phyloP scores from a whole-genome alignment of 2,329 filamentous ascomycete species.

The Fusarium sp. region DNA sequence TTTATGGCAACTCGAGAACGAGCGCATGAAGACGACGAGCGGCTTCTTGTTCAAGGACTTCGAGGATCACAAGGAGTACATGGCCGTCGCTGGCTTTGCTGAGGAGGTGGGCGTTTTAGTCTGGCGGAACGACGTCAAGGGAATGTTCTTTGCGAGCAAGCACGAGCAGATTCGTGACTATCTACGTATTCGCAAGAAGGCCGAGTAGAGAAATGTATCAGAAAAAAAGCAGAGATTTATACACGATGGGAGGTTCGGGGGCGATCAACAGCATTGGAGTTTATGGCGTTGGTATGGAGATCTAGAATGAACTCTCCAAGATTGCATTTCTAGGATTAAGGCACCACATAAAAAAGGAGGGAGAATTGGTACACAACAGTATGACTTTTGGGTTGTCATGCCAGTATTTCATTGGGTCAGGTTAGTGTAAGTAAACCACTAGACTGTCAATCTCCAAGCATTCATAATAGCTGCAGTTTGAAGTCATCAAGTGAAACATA shows the following conservation, averaged over 20 bases:
- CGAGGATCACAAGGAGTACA: conserved; percentile 76
- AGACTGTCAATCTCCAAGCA: neutral
- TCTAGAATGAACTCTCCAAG: conserved; percentile 11
- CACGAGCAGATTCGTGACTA: conserved; percentile 90
- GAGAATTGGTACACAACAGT: neutral
- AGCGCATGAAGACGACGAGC: conserved; percentile 85
- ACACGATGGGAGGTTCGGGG: neutral
- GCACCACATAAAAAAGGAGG: neutral
- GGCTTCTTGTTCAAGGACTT: conserved; percentile 96
- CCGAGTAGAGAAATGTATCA: conserved; percentile 47
- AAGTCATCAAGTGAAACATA: neutral
- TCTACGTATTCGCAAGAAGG: conserved; percentile 73
- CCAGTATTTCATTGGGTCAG: neutral
- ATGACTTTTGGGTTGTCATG: neutral
- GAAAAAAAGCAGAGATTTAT: neutral
- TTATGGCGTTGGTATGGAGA: conserved; percentile 28
- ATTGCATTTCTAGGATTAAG: conserved; percentile 1
- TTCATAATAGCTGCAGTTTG: neutral
- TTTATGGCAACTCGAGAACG: conserved; percentile 97
- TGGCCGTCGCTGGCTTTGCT: conserved; percentile 80
- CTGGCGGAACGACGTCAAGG: conserved; percentile 84
- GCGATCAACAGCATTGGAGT: conserved; percentile 35
- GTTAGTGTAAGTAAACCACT: neutral
- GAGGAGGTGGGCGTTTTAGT: conserved; percentile 90
- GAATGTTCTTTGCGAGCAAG: conserved; percentile 92